Percentiles rank a stretch among this genome's conserved stretches.
Evolutionary conservation across 106 monocot species (phyloP).

Genomic region (Narthecium ossifragum): DNA sequence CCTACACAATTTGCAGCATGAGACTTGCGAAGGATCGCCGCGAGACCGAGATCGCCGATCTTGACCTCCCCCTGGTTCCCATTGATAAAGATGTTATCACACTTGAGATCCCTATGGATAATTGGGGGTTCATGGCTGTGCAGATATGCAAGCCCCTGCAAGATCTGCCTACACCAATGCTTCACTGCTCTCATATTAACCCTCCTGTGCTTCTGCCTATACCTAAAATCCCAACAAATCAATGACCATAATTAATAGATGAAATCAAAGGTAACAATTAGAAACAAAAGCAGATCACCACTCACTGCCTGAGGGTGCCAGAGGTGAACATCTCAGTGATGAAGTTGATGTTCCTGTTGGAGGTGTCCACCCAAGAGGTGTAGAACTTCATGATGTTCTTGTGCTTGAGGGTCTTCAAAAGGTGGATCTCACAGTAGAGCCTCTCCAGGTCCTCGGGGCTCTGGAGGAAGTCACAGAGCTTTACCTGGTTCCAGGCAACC

Average conservation of each 20-base stretch:
- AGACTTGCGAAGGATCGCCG: slow-evolving; percentile 85
- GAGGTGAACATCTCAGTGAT: slow-evolving; percentile 97
- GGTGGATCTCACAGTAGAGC: slow-evolving; percentile 46
- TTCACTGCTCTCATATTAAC: slow-evolving; percentile 83
- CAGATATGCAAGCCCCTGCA: slow-evolving; percentile 75
- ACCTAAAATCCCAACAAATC: slow-evolving; percentile 30
- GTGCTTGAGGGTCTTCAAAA: slow-evolving; percentile 37
- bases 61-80: slow-evolving; percentile 97
- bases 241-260: background rate
- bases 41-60: slow-evolving; percentile 96
- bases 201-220: slow-evolving; percentile 77
- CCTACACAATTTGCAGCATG: slow-evolving; percentile 83
- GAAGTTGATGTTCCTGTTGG: slow-evolving; percentile 75
- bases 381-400: slow-evolving; percentile 21
- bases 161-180: slow-evolving; percentile 96
- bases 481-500: slow-evolving; percentile 50
- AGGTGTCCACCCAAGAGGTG: slow-evolving; percentile 67
- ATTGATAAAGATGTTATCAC: slow-evolving; percentile 99
- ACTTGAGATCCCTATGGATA: slow-evolving; percentile 94
- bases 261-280: background rate
- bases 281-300: background rate
- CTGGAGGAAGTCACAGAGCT: slow-evolving; percentile 22
- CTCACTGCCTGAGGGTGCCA: slow-evolving; percentile 94
- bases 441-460: slow-evolving; percentile 32
- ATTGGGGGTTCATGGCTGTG: slow-evolving; percentile 92